Evolutionary conservation across 495 filamentous ascomycete genomes (phyloP).

Genomic region (Coniosporium apollinis): DNA sequence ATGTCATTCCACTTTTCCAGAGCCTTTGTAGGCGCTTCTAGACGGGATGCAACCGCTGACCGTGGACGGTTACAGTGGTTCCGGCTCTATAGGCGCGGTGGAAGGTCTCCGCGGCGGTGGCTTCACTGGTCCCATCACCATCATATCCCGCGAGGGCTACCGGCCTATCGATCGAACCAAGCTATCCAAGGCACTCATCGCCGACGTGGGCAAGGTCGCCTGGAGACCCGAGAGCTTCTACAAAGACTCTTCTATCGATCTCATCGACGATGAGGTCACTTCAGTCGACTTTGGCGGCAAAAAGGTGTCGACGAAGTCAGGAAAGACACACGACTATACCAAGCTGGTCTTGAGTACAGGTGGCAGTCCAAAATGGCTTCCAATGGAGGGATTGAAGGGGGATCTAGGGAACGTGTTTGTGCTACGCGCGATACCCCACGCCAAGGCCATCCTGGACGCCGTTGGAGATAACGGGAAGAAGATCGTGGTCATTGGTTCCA

Average conservation of each 20-base stretch:
- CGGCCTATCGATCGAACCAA: constrained; percentile 85
- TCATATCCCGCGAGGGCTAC: constrained; percentile 72
- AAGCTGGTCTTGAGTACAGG: constrained; percentile 86
- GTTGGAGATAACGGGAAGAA: constrained; percentile 75
- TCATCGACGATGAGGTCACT: constrained; percentile 57
- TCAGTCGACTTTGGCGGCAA: constrained; percentile 59
- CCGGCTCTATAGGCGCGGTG: constrained; percentile 59
- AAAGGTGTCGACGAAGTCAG: constrained; percentile 53
- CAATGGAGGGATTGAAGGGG: constrained; percentile 64
- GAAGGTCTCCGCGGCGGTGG: constrained; percentile 69
- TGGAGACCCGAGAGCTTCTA: constrained; percentile 64
- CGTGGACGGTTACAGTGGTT: constrained; percentile 36
- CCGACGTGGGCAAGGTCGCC: constrained; percentile 63
- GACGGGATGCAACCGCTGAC: no score
- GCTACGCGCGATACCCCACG: constrained; percentile 57
- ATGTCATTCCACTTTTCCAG: constrained; percentile 12
- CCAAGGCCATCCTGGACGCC: constrained; percentile 55
- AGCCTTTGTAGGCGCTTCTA: not conserved
- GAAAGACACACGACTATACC: constrained; percentile 54
- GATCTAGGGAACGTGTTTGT: constrained; percentile 74
- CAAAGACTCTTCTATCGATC: constrained; percentile 52
- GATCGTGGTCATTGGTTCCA: constrained; percentile 76
- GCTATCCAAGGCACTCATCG: constrained; percentile 81
- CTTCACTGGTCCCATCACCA: constrained; percentile 64
- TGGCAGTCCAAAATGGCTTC: constrained; percentile 59